Evolutionary conservation across 306 rosid species (phyloP), one percentile per base, ranked within the genome.

Genomic region (Inga leiocalycina): DNA sequence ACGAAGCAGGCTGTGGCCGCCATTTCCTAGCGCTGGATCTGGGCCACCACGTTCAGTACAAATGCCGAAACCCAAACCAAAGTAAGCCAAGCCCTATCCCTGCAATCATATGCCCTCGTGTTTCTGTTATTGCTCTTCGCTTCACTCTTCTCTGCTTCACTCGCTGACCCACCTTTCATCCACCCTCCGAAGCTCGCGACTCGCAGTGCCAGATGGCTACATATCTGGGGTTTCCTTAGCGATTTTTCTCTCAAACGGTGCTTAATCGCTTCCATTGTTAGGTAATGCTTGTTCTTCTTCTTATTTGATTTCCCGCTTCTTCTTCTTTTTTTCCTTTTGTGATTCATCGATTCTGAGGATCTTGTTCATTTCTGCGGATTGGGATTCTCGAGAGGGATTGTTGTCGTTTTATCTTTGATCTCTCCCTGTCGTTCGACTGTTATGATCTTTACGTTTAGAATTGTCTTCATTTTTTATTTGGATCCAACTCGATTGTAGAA

Each of bases 251-350:
- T 66, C 76, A 10, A 77, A 41, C 35, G 32, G 20, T 15, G 17
- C 10, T 56, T 64, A 35, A 32, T 69, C 20, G 49, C 70, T 46
- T 71, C 76, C 49, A 64, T 4, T 49, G 13, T 12, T 16, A 41
- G 69, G 87, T 84, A 75, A 65, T 67, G 49, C 35, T 48, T 41
- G 4, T 14, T 70, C 39, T 52, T 4, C 41, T 62, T 62, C 66
- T 59, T 10, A 3, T 7, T 56, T 56, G 24, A 2, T 0, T 56
- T 8, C 27, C 12, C n/a, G 62, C 62, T 35, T 64, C 76, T n/a
- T 27, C 1, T 27, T 27, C 1, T 27, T 27, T 44, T 41, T 57
- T 61, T 39, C 13, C 9, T 4, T 10, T n/a, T 57, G 61, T 19
- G 80, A 59, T 76, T 24, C 30, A 4, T 62, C 44, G 7, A 41